Evolutionary conservation across 106 monocot species (phyloP), one percentile per base, ranked within the genome.

Genomic region (Dioscorea dumetorum): DNA sequence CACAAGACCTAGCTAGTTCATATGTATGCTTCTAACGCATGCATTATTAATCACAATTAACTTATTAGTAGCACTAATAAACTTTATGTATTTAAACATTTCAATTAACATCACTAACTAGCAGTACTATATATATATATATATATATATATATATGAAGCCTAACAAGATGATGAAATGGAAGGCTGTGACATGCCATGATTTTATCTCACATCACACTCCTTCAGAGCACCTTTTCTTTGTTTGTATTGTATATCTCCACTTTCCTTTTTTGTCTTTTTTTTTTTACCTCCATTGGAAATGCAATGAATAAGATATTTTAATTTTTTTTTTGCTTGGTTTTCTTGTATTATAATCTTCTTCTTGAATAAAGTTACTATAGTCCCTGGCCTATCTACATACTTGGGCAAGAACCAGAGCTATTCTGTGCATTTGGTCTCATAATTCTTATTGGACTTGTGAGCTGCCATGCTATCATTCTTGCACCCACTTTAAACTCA

Each of bases 381-480:
- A 41, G 54, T 56, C 5, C 54, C 54, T 18, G 54, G 8, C 54
- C 16, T 56, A 56, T 16, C 28, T 28, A 28, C 28, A 28, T 28
- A 28, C 28, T 1, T 12, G 12, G 12, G 51, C 12, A 52, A 52
- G 17, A 17, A 52, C 12, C 17, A 13, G 15, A 52, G 17, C 51
- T 52, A 52, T 52, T 52, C 51, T 52, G 15, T 52, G 15, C 51
- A 52, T 52, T 52, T 17, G 12, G 12, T 17, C 17, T 52, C 15
- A 52, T 52, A 13, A 17, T 52, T 52, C 51, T 52, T 12, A 13
- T 17, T 52, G 17, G 51, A 52, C 51, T 52, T 13, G 13, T 56
- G 54, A 56, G 54, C 16, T 56, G 54, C n/a, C 54, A 56, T 56
- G 54, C n/a, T 19, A 56, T 56, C 54, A 56, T 56, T 56, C 54